Evolutionary conservation across 1,139 yeast species (phyloP).

Genomic region (Debaryomyces singareniensis): DNA sequence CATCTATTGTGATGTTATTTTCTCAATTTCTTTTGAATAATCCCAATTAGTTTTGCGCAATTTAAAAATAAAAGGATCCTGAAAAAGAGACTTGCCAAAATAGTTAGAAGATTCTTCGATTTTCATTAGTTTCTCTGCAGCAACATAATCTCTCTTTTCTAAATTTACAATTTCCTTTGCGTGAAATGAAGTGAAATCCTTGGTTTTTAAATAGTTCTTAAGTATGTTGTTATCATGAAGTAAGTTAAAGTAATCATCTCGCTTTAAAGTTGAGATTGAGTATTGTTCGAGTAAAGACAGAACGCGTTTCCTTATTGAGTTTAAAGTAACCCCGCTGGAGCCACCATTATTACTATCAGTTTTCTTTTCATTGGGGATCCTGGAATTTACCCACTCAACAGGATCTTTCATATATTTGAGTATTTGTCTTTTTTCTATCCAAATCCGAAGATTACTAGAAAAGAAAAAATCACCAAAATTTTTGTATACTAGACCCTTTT

Average conservation of each 20-base stretch:
- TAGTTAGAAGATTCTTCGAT: constrained; percentile 3
- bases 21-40: constrained; percentile 12
- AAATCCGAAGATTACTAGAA: constrained; percentile 26
- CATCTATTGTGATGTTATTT: constrained; percentile 1
- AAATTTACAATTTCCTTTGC: constrained; percentile 17
- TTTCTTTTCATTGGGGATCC: constrained; percentile 1
- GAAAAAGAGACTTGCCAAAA: constrained; percentile 13
- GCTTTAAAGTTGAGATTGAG: constrained; percentile 10
- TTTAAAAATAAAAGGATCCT: constrained; percentile 23
- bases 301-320: neutral
- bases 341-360: neutral
- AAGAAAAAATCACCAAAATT: constrained; percentile 21
- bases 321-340: too few species aligned
- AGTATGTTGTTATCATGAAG: constrained; percentile 19
- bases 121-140: constrained; percentile 6
- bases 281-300: neutral
- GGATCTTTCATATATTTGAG: constrained; percentile 23
- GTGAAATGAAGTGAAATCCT: constrained; percentile 22
- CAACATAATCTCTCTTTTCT: constrained; percentile 6
- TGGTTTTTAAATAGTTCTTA: constrained; percentile 18
- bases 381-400: constrained; percentile 15
- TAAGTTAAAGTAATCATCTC: constrained; percentile 23
- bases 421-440: constrained; percentile 23
- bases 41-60: constrained; percentile 12
- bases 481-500: constrained; percentile 17